Percentiles rank a stretch among this genome's conserved stretches.
Evolutionary conservation across 345 rosid species (phyloP).

Genomic region (Capsella bursapastoris): DNA sequence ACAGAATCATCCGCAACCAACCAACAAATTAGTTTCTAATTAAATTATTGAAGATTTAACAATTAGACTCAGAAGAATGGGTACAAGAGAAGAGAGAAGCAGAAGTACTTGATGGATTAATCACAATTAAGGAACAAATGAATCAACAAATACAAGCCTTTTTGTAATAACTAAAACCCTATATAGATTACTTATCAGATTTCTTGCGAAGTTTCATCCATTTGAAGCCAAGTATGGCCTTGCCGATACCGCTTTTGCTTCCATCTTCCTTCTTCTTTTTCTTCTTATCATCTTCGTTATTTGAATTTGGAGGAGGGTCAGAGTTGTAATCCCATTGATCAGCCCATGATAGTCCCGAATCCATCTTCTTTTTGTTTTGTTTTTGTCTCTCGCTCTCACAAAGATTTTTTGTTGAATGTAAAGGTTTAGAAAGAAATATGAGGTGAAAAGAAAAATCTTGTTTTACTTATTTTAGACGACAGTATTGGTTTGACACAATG

Average conservation of each 20-base stretch:
- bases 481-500: conserved; percentile 19
- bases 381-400: neutral
- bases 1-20: neutral
- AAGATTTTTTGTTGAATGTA: conserved; percentile 22
- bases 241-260: conserved; percentile 37
- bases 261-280: conserved; percentile 38
- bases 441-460: conserved; percentile 15
- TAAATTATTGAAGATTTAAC: neutral
- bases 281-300: conserved; percentile 37
- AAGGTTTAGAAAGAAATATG: conserved; percentile 19
- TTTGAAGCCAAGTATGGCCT: conserved; percentile 38
- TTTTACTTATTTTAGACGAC: conserved; percentile 29
- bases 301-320: conserved; percentile 38
- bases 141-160: neutral
- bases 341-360: conserved; percentile 44
- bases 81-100: neutral
- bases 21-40: neutral
- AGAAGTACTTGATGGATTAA: conserved; percentile 8
- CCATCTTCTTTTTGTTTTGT: conserved; percentile 10
- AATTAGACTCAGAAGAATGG: conserved; percentile 16
- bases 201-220: conserved; percentile 45
- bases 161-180: neutral
- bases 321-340: conserved; percentile 46
- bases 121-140: conserved; percentile 17
- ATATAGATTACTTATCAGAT: conserved; percentile 30